phyloP scores from a whole-genome alignment of 1,284 basidiomycete species.

The Calocybe gambosa region DNA sequence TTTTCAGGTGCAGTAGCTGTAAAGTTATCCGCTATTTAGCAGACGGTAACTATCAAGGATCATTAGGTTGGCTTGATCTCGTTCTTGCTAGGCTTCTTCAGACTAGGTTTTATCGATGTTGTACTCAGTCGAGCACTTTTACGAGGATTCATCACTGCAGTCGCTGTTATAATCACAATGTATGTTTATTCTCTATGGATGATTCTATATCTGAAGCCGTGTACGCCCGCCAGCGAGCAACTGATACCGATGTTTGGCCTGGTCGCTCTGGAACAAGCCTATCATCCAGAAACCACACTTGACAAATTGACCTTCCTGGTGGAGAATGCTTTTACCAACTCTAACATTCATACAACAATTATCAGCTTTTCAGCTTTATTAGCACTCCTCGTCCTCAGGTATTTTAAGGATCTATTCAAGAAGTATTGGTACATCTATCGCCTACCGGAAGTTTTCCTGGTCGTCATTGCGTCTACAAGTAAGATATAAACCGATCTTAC shows the following conservation, averaged over 20 bases:
- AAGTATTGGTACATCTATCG: slow-evolving; percentile 65
- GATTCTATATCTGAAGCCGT: slow-evolving; percentile 7
- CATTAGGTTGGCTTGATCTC: slow-evolving; percentile 80
- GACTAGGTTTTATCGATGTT: slow-evolving; percentile 92
- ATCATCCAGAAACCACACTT: slow-evolving; percentile 60
- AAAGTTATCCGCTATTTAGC: no score
- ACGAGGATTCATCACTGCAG: slow-evolving; percentile 81
- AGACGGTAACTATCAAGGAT: no score
- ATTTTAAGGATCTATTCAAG: slow-evolving; percentile 48
- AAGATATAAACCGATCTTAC: slow-evolving; percentile 23
- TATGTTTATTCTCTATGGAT: slow-evolving; percentile 26
- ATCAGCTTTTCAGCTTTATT: slow-evolving; percentile 68
- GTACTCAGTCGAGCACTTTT: slow-evolving; percentile 86
- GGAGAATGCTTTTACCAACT: slow-evolving; percentile 49
- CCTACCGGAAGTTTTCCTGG: slow-evolving; percentile 73
- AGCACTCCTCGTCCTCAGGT: slow-evolving; percentile 56
- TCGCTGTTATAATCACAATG: slow-evolving; percentile 73
- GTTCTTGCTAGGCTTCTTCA: slow-evolving; percentile 80
- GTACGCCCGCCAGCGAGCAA: slow-evolving; percentile 55
- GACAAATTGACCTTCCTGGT: slow-evolving; percentile 78
- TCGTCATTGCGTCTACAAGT: slow-evolving; percentile 78
- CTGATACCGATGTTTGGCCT: slow-evolving; percentile 80
- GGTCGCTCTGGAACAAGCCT: slow-evolving; percentile 42
- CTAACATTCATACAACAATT: slow-evolving; percentile 62
- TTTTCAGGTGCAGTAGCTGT: slow-evolving; percentile 69